phyloP scores from a whole-genome alignment of 805 yeast species.

The Candida ovalis region DNA sequence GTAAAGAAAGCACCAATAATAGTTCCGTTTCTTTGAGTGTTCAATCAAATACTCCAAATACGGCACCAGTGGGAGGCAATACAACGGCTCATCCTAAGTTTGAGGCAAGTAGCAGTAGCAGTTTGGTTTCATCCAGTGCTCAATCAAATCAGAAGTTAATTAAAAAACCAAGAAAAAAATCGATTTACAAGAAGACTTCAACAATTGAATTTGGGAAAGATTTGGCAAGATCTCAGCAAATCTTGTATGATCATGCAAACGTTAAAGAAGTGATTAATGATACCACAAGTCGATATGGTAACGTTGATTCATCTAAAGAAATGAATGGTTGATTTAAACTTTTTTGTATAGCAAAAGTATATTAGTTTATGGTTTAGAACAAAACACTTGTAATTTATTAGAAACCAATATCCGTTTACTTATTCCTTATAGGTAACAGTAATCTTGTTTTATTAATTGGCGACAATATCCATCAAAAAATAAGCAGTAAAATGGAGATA shows the following conservation, averaged over 20 bases:
- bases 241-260: conserved; percentile 18
- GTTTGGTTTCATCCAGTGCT: background rate
- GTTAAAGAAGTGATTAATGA: conserved; percentile 18
- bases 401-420: no score
- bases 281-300: conserved; percentile 21
- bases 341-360: no score
- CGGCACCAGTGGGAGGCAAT: background rate
- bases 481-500: no score
- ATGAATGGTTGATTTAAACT: no score
- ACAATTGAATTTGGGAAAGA: conserved; percentile 22
- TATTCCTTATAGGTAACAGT: no score
- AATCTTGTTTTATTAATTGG: no score
- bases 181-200: conserved; percentile 19
- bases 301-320: conserved; percentile 12
- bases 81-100: conserved; percentile 14
- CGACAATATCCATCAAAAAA: no score
- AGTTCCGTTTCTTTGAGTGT: conserved; percentile 17
- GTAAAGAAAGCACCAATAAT: conserved; percentile 14
- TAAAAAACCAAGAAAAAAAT: conserved; percentile 16
- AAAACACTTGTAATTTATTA: no score
- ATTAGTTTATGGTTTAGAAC: no score
- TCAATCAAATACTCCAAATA: no score
- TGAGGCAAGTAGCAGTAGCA: conserved; percentile 7
- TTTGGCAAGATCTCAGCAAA: conserved; percentile 13
- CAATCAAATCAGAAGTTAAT: conserved; percentile 12